Conservation (phyloP, 345 rosid genomes). For the Eucalyptus urophylla region DNA sequence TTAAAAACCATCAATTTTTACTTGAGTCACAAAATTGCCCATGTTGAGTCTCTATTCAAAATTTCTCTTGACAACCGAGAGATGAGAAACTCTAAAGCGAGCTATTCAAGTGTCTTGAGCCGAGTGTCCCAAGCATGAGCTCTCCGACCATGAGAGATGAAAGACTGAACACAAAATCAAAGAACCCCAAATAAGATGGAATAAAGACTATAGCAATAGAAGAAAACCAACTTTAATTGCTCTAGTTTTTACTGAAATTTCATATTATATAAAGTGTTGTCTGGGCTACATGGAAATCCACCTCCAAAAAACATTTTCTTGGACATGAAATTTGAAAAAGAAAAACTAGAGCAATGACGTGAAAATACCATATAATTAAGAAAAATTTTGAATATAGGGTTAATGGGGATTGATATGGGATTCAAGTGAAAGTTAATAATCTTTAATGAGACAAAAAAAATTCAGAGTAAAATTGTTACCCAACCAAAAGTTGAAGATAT, state of each 20-base stretch:
- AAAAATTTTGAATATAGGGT: rapidly evolving
- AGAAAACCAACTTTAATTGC: neutral
- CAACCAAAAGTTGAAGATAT: too few species aligned
- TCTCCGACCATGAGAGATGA: neutral
- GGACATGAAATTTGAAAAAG: neutral
- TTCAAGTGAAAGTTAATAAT: too few species aligned
- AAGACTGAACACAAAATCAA: neutral
- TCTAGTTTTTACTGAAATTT: neutral
- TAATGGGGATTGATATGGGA: neutral
- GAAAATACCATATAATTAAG: neutral
- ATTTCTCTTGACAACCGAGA: neutral
- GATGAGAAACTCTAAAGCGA: neutral
- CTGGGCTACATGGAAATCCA: neutral
- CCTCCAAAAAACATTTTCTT: neutral
- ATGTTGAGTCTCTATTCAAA: neutral
- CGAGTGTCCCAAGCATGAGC: neutral
- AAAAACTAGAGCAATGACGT: neutral
- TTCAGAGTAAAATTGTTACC: too few species aligned
- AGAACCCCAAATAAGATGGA: neutral
- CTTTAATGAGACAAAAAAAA: neutral
- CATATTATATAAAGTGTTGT: too few species aligned
- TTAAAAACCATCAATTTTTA: too few species aligned
- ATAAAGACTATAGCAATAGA: neutral
- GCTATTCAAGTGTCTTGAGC: neutral
- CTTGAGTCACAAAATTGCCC: neutral